These are phyloP conservation scores for Phytophthora brassicae DNA, from an alignment of 352 stramenopile genomes.

Conservation along the genomic window DNA sequence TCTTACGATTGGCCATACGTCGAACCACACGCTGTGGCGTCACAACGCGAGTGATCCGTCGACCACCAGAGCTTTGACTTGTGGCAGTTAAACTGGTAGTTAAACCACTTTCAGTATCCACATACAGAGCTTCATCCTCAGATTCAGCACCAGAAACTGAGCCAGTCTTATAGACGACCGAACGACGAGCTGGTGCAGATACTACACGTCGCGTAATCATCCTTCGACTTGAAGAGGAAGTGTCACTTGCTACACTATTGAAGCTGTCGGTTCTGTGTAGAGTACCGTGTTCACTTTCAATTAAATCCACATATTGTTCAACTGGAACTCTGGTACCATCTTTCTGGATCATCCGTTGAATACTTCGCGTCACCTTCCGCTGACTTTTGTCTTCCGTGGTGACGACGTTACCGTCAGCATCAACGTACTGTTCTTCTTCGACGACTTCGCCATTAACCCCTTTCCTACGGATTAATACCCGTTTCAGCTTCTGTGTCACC, in stretches of 20 bases:
- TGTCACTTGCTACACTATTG: slow-evolving; percentile 28
- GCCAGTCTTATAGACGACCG: slow-evolving; percentile 15
- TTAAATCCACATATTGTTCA: slow-evolving; percentile 19
- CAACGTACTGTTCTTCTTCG: slow-evolving; percentile 13
- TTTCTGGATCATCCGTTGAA: slow-evolving; percentile 17
- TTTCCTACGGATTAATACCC: slow-evolving; percentile 14
- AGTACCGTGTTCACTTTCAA: slow-evolving; percentile 8
- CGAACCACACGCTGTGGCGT: slow-evolving; percentile 28
- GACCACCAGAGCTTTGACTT: slow-evolving; percentile 9
- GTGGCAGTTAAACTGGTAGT: slow-evolving; percentile 9
- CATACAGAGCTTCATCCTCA: slow-evolving; percentile 17
- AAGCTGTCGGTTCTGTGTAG: slow-evolving; percentile 21
- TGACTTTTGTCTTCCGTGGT: slow-evolving; percentile 1
- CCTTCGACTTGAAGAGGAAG: slow-evolving; percentile 18
- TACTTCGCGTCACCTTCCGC: slow-evolving; percentile 20
- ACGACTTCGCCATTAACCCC: slow-evolving; percentile 6
- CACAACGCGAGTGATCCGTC: slow-evolving; percentile 30
- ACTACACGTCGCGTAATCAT: slow-evolving; percentile 30
- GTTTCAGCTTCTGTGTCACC: slow-evolving; percentile 10
- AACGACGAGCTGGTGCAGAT: slow-evolving; percentile 16
- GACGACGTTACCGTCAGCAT: slow-evolving; percentile 20
- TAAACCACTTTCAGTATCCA: slow-evolving; percentile 4
- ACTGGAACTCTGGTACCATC: slow-evolving; percentile 19
- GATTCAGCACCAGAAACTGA: slow-evolving; percentile 22
- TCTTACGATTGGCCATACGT: slow-evolving; percentile 21